Evolutionary conservation across 495 filamentous ascomycete species (phyloP), one percentile per base, ranked within the genome.

Genomic region (Penicillium soppii): DNA sequence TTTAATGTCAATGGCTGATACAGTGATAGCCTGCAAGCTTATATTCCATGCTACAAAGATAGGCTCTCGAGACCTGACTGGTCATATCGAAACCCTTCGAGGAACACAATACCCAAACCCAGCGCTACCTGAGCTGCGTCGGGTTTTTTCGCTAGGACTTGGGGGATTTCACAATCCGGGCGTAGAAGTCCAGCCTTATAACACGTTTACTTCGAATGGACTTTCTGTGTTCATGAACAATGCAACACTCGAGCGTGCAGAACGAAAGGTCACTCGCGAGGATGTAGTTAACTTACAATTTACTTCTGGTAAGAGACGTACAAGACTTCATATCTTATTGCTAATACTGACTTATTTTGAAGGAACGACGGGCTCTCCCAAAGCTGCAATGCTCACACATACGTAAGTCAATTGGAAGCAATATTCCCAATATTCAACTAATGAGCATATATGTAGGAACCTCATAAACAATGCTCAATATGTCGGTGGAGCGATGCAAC

Each of bases 231-330:
- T 50, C 19, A 50, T 49, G 41, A 42, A 44, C 12, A 40, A 58
- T 26, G 30, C 44, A 2, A 27, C 41, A 3, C 40, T 53, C 16
- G 17, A 51, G 12, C 48, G 25, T 5, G 53, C 47, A 21, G 50
- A 54, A 20, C 45, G 7, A 26, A 10, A 67, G 0, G 68, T 92
- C 17, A 56, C 67, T 17, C 67, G 77, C 1, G 66, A 81, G 42
- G 90, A 95, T 33, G 80, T 87, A 1, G 78, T 91, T 33, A 95
- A 95, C 60, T 87, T 96, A 52, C 91, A 96, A 57, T 96, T 95
- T 67, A 95, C 91, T 3, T 89, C 84, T 10, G 90, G 90, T 43
- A 91, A 88, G 13, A 90, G 86, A 1, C 80, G 25, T 5, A 27
- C 25, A 5, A 27, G 5, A 27, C 25, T 27, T 22, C 12, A 13